These are phyloP conservation scores for Crithidia acanthocephali DNA, from an alignment of 208 protist genomes.

Conservation along the genomic window DNA sequence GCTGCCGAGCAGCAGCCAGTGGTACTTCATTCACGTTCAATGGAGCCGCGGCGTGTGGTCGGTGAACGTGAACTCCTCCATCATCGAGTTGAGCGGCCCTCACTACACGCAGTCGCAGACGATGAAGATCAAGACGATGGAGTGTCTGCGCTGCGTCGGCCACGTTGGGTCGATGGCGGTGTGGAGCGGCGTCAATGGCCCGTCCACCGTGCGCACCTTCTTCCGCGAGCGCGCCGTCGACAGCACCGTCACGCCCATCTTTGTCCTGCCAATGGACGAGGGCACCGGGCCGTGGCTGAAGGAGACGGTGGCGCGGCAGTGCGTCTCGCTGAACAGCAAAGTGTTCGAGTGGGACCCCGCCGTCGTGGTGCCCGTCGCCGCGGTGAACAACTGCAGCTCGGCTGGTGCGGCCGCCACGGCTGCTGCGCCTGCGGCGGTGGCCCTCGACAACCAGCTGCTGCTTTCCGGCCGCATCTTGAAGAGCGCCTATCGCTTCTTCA, in stretches of 20 bases:
- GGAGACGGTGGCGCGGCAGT: constrained; percentile 54
- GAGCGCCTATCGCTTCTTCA: constrained; percentile 65
- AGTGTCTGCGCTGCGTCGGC: constrained; percentile 61
- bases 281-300: constrained; percentile 86
- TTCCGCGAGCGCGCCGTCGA: constrained; percentile 34
- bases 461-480: constrained; percentile 57
- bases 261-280: constrained; percentile 87
- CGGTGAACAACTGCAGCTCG: neutral
- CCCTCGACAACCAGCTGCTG: constrained; percentile 49
- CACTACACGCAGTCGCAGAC: constrained; percentile 56
- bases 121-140: constrained; percentile 44
- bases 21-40: constrained; percentile 66
- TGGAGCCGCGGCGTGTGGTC: constrained; percentile 76
- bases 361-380: constrained; percentile 40
- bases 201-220: constrained; percentile 34
- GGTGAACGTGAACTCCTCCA: constrained; percentile 56
- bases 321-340: constrained; percentile 47
- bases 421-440: constrained; percentile 20
- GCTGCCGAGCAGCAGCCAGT: constrained; percentile 47
- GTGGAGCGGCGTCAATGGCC: constrained; percentile 35
- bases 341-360: constrained; percentile 66
- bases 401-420: neutral
- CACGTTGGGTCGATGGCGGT: constrained; percentile 71
- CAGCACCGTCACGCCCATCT: constrained; percentile 38
- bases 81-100: constrained; percentile 62